phyloP scores from a whole-genome alignment of 2,329 filamentous ascomycete genomes.

The Aspergillus tanneri region DNA sequence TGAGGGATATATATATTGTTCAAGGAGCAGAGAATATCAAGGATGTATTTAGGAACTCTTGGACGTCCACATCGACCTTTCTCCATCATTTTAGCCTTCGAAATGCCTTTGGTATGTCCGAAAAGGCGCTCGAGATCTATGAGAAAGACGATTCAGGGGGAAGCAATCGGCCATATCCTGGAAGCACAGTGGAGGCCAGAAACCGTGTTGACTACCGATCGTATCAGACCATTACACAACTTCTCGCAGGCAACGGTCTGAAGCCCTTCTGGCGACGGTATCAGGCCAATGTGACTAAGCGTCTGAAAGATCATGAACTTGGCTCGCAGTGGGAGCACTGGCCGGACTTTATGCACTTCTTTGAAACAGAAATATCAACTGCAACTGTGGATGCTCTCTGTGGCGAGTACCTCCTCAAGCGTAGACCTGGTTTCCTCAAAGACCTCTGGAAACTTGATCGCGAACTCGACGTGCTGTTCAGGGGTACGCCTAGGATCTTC shows the following conservation, averaged over 20 bases:
- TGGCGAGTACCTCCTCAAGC: background rate
- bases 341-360: background rate
- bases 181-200: background rate
- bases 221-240: background rate
- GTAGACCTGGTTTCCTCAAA: background rate
- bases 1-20: background rate
- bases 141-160: background rate
- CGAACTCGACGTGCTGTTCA: constrained; percentile 17
- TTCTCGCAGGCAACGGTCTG: background rate
- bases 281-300: background rate
- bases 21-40: background rate
- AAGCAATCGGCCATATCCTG: background rate
- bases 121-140: background rate
- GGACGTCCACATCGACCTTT: background rate
- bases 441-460: constrained; percentile 8
- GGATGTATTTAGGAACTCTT: background rate
- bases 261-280: background rate
- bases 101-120: background rate
- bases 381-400: background rate
- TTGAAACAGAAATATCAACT: background rate
- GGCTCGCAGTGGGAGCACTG: background rate
- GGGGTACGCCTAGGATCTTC: constrained; percentile 20
- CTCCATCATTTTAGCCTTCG: background rate
- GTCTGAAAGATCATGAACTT: background rate
- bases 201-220: background rate